A percentile compares a stretch with the other conserved stretches of the same genome.
Evolutionary conservation across 768 basidiomycete genomes (phyloP).

Genomic region (Mycena galopus): DNA sequence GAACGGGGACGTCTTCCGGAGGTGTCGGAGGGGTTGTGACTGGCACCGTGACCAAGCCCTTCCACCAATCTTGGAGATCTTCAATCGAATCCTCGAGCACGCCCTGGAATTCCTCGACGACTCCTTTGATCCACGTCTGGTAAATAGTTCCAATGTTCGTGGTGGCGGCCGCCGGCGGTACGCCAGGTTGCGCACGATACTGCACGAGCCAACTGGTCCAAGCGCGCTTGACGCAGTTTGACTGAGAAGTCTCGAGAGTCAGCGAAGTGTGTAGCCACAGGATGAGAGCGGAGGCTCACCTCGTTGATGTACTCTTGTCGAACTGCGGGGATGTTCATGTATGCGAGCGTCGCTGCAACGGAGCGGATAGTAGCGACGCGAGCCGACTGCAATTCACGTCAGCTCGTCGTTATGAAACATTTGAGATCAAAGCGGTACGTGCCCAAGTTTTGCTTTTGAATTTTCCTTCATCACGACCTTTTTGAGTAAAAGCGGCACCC

Average conservation of each 20-base stretch:
- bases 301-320: neutral
- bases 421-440: conserved; percentile 1
- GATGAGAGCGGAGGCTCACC: conserved; percentile 4
- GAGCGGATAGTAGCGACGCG: conserved; percentile 8
- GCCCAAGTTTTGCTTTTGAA: conserved; percentile 10
- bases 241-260: conserved; percentile 1
- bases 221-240: neutral
- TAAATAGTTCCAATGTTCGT: conserved; percentile 7
- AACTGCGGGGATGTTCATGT: conserved; percentile 8
- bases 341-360: conserved; percentile 9
- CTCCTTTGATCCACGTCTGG: conserved; percentile 4
- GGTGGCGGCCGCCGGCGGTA: conserved; percentile 3
- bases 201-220: conserved; percentile 2
- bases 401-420: neutral
- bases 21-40: conserved; percentile 9
- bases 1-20: conserved; percentile 7
- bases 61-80: conserved; percentile 8
- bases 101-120: conserved; percentile 9
- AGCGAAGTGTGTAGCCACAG: neutral
- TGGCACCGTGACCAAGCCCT: conserved; percentile 4
- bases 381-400: conserved; percentile 7
- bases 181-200: conserved; percentile 6
- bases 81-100: conserved; percentile 7
- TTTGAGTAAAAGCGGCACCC: conserved; percentile 6
- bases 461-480: conserved; percentile 1